phyloP scores from a whole-genome alignment of 129 eudicot genomes.

The Glebionis coronaria region DNA sequence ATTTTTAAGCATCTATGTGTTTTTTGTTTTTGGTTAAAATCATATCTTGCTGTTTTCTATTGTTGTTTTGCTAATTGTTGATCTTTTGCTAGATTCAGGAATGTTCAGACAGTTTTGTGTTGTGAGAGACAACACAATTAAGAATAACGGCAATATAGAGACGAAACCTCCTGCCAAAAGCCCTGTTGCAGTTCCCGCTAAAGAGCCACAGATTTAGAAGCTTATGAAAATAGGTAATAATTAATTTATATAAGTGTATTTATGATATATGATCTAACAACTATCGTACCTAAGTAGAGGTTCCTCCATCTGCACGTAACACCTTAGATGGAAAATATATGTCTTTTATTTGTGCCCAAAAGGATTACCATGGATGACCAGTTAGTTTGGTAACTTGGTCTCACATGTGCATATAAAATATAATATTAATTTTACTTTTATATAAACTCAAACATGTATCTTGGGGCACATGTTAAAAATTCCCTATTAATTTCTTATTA shows the following conservation, averaged over 20 bases:
- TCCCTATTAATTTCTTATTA: too few species aligned
- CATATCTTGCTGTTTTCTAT: neutral
- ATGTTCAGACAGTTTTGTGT: slow-evolving; percentile 70
- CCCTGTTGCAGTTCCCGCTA: slow-evolving; percentile 28
- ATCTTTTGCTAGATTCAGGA: slow-evolving; percentile 48
- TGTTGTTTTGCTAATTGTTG: slow-evolving; percentile 22
- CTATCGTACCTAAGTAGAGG: neutral
- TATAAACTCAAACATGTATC: too few species aligned
- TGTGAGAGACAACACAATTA: slow-evolving; percentile 83
- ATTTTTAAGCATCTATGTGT: neutral
- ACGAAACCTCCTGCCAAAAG: slow-evolving; percentile 38
- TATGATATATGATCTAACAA: neutral
- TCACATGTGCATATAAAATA: too few species aligned
- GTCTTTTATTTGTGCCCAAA: too few species aligned
- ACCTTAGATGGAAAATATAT: too few species aligned
- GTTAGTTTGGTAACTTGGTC: too few species aligned
- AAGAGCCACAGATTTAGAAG: slow-evolving; percentile 28
- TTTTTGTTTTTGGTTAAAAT: slow-evolving; percentile 1
- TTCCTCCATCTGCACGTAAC: too few species aligned
- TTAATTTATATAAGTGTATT: neutral
- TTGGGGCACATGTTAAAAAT: too few species aligned
- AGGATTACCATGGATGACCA: too few species aligned
- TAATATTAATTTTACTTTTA: too few species aligned
- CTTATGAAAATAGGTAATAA: slow-evolving; percentile 51
- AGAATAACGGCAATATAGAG: slow-evolving; percentile 39